Conservation (phyloP, 305 asterid species). For the Fraxinus xanthoxyloides region DNA sequence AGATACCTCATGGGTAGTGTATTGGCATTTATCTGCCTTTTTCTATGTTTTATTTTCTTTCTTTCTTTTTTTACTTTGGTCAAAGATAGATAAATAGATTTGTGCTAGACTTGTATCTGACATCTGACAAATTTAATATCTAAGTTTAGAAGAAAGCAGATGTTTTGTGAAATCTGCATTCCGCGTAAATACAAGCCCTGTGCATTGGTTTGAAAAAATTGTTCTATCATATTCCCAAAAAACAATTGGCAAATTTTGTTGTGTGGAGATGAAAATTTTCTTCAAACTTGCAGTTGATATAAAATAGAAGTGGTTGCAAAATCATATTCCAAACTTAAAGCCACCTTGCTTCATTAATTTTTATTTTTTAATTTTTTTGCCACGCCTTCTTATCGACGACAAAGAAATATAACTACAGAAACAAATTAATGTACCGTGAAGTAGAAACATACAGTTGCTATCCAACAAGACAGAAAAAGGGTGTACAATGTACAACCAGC, state of each 20-base stretch:
- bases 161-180: neutral
- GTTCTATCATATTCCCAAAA: neutral
- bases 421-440: too few species aligned
- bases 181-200: neutral
- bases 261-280: neutral
- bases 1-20: slow-evolving; percentile 95
- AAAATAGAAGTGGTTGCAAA: neutral
- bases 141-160: neutral
- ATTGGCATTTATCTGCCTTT: slow-evolving; percentile 24
- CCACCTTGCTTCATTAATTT: too few species aligned
- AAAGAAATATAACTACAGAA: too few species aligned
- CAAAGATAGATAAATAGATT: slow-evolving; percentile 7
- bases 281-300: neutral
- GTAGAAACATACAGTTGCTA: too few species aligned
- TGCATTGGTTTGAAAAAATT: neutral
- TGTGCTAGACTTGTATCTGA: neutral
- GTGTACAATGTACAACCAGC: too few species aligned
- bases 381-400: too few species aligned
- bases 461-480: too few species aligned
- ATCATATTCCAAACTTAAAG: too few species aligned
- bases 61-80: slow-evolving; percentile 3
- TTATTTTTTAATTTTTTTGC: too few species aligned
- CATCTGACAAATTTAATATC: neutral
- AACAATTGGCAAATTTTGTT: neutral
- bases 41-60: slow-evolving; percentile 2